Evolutionary conservation across 306 rosid genomes (phyloP).

Genomic region (Cajanus cajan): DNA sequence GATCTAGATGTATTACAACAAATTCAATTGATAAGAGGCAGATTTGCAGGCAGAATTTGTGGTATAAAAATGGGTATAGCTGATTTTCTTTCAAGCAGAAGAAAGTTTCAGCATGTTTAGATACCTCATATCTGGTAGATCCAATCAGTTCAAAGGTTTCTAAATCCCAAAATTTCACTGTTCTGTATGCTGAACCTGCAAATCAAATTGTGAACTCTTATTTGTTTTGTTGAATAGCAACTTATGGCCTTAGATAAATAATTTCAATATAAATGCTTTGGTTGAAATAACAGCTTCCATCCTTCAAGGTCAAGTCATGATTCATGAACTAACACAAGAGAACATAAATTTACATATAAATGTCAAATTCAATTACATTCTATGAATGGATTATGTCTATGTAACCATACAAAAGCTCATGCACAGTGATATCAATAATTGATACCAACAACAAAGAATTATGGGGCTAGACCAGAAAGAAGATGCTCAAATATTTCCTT

Average conservation of each 20-base stretch:
- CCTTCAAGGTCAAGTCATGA: background rate
- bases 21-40: background rate
- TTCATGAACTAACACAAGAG: background rate
- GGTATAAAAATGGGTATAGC: background rate
- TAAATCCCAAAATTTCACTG: conserved; percentile 85
- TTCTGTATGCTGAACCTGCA: conserved; percentile 78
- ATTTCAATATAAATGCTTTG: conserved; percentile 9
- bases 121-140: conserved; percentile 75
- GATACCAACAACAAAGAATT: background rate
- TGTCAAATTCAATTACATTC: conserved; percentile 3
- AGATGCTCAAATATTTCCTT: background rate
- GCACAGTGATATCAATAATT: background rate
- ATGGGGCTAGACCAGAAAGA: background rate
- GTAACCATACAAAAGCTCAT: background rate
- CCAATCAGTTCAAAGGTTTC: conserved; percentile 85
- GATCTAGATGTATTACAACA: background rate
- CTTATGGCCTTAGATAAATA: background rate
- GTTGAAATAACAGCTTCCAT: background rate
- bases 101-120: background rate
- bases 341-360: background rate
- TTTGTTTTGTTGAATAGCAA: background rate
- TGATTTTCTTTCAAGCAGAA: background rate
- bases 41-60: background rate
- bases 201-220: conserved; percentile 19
- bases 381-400: background rate